Base-by-base conservation (phyloP, 257 asterid genomes). In the Echites panduratus region DNA sequence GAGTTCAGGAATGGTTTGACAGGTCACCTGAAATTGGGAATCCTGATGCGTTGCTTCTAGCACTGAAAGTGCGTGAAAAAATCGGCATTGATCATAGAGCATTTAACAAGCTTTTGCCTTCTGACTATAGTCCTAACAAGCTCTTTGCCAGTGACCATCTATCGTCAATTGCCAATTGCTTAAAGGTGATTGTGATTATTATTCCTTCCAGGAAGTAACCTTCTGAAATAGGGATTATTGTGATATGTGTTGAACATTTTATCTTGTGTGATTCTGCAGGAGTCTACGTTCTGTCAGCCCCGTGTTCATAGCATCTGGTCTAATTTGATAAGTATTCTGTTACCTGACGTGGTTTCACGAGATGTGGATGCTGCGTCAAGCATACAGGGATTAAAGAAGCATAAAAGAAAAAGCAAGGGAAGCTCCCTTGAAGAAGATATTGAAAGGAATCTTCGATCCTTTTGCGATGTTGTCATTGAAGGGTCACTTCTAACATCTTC, bases 281-380 rank as follows among this genome's bases (percentile, higher is more conserved):
- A 95, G 75, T 90, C 97, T 63, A 88, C 95, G 70, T 92, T 92
- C 84, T 92, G 96, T 79, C 97, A 89, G 82, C 99, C 98, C 58
- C 89, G 97, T 50, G 83, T 88, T 73, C 99, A 95, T 72, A 81
- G 92, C 76, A 80, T 95, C 71, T 95, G 99, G 99, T 83, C 88
- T 72, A 81, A 82, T 79, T 77, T 95, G 92, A 82, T 92, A 71
- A 78, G 81, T 77, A 76, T 79, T 75, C 91, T 95, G 56, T 79
- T 95, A 74, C 96, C 94, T 40, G 96, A 92, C 32, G 48, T 54
- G 57, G 81, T 77, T 71, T 71, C 83, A 70, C 89, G 85, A 82
- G 92, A 87, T 71, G 72, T 73, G 53, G 93, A 92, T 78, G 77
- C 86, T 65, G 82, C 84, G 54, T 74, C 89, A 56, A 77, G 81